Evolutionary conservation across 176 grass and related monocot species (phyloP).

Genomic region (sorghum (Sorghum bicolor)): DNA sequence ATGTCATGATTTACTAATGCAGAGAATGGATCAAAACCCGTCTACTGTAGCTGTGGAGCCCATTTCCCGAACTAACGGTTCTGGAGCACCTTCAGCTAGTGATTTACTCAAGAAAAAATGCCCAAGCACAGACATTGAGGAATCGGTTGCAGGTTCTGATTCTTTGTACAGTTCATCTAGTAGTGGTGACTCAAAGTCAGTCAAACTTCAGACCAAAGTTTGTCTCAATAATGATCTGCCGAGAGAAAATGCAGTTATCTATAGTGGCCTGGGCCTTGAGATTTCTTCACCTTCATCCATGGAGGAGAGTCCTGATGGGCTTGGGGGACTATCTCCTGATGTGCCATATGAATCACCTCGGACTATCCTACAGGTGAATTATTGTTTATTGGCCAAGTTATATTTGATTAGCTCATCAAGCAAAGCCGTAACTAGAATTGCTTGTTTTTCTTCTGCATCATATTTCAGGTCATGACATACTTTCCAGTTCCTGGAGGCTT

Average conservation of each 20-base stretch:
- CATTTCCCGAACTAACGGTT: constrained; percentile 42
- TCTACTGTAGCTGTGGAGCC: constrained; percentile 40
- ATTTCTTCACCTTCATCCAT: constrained; percentile 69
- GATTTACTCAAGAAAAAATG: constrained; percentile 38
- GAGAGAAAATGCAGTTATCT: constrained; percentile 67
- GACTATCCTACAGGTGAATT: constrained; percentile 69
- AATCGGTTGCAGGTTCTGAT: constrained; percentile 22
- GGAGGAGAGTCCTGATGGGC: constrained; percentile 59
- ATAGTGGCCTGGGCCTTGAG: constrained; percentile 62
- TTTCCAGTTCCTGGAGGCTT: constrained; percentile 54
- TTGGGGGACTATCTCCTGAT: too few relatives aligned
- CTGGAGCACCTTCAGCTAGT: constrained; percentile 36
- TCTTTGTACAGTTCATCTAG: constrained; percentile 40
- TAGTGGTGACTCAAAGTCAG: constrained; percentile 49
- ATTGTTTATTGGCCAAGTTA: constrained; percentile 3
- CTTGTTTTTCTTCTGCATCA: constrained; percentile 21
- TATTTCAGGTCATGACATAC: constrained; percentile 69
- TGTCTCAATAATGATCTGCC: constrained; percentile 39
- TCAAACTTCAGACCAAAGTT: constrained; percentile 76
- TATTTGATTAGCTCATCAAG: constrained; percentile 10
- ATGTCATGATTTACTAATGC: constrained; percentile 27
- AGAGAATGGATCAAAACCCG: constrained; percentile 48
- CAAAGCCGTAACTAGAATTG: not conserved
- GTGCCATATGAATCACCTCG: constrained; percentile 65
- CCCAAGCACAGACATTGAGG: constrained; percentile 30